These are phyloP conservation scores for Toxicodendron radicans DNA, from an alignment of 345 rosid genomes.

Conservation along the genomic window DNA sequence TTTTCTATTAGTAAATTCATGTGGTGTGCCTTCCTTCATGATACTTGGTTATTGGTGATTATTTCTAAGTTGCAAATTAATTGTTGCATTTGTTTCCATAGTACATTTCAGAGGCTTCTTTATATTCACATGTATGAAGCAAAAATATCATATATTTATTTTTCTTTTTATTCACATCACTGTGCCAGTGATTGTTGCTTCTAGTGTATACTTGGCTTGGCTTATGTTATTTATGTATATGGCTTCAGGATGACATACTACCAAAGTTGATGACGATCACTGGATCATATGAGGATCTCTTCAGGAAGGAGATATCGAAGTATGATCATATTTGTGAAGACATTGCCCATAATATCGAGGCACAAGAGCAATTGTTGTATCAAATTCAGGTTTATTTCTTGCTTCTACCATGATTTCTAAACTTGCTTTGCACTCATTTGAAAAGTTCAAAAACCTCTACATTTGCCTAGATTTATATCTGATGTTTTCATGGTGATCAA, in stretches of 20 bases:
- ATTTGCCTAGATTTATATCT: background rate
- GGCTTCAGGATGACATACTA: slow-evolving; percentile 86
- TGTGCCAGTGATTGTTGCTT: background rate
- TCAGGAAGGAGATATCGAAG: slow-evolving; percentile 89
- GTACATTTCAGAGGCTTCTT: background rate
- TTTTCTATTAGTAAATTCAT: background rate
- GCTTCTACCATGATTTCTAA: background rate
- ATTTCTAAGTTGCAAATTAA: background rate
- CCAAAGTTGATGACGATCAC: slow-evolving; percentile 93
- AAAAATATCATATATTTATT: background rate
- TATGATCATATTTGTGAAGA: slow-evolving; percentile 84
- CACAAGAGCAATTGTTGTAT: slow-evolving; percentile 81
- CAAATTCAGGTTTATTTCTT: slow-evolving; percentile 79
- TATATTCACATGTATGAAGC: background rate
- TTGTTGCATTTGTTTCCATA: background rate
- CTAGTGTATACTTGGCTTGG: slow-evolving; percentile 16
- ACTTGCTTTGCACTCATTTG: background rate
- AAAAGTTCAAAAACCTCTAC: slow-evolving; percentile 1
- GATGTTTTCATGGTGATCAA: background rate
- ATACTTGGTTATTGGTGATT: background rate
- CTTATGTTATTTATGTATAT: slow-evolving; percentile 24
- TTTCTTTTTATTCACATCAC: background rate
- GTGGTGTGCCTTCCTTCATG: background rate
- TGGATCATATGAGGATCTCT: slow-evolving; percentile 92
- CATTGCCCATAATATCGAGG: slow-evolving; percentile 83